Evolutionary conservation across 129 eudicot genomes (phyloP), one percentile per base, ranked within the genome.

Genomic region (Artemisia argyi): DNA sequence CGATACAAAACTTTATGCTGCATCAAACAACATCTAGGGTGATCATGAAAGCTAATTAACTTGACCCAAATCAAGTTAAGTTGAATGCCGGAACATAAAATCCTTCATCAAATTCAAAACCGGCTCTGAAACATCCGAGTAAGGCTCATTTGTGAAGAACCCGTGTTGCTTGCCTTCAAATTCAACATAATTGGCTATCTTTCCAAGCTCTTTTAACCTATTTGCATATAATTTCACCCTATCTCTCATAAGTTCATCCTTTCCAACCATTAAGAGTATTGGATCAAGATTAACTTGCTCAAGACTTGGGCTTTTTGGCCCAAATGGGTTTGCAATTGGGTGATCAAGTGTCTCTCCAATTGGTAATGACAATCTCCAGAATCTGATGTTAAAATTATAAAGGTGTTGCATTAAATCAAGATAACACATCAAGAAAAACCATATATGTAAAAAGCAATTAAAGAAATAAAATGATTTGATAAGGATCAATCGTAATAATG

Each of bases 291-390:
- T 19, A 22, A 85, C 66, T 3, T 11, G 2, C 47, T 86, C 88
- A 17, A 86, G 87, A 74, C 56, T 86, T 18, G 86, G 89, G 75
- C 96, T 92, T 0, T 20, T 24, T 9, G 85, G 86, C 46, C 97
- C 96, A 59, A 92, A 89, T 12, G 97, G 97, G 77, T 92, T 92
- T 28, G 97, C 96, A 42, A 79, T 63, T 8, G 96, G 94, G 32
- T 92, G 80, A 71, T 89, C 97, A 17, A 78, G 20, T 14, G 74
- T 81, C 19, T 28, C 44, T 9, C 96, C 97, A 15, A 22, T 16
- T 3, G 97, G 96, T 50, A 92, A 26, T 50, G 96, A 75, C 55
- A 92, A 70, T 68, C 94, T 89, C 97, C 97, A 92, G 59, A 92
- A 89, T 73, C 97, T 92, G 80, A 30, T 1, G 24, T 15, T 10